Conservation (phyloP, 257 asterid species). For the Solanum medicagineum region DNA sequence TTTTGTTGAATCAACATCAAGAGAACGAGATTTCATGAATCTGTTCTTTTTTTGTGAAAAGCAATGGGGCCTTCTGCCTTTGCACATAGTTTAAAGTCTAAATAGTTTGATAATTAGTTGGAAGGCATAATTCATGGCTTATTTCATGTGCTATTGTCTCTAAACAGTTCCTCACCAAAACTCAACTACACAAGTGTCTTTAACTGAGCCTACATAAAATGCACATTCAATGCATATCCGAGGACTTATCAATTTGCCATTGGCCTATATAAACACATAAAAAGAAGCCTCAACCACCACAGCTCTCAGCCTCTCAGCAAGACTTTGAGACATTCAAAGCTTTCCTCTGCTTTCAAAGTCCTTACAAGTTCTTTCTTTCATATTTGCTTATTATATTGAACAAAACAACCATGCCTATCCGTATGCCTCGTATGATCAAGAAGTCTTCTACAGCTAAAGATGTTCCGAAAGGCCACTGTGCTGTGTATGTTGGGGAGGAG, state of each 20-base stretch:
- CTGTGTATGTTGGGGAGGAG: slow-evolving; percentile 39
- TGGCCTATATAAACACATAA: neutral
- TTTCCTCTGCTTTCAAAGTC: neutral
- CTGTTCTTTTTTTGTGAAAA: neutral
- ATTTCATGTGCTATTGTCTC: neutral
- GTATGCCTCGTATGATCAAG: neutral
- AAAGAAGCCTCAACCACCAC: neutral
- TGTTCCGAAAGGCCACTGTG: slow-evolving; percentile 50
- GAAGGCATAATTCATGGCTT: neutral
- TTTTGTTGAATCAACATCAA: neutral
- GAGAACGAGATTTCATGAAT: neutral
- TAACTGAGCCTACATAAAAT: neutral
- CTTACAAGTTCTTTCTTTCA: neutral
- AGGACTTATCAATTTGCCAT: neutral
- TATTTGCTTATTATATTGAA: neutral
- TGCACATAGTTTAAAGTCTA: neutral
- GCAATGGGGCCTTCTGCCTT: neutral
- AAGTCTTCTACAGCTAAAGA: neutral
- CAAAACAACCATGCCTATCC: neutral
- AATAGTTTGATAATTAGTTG: neutral
- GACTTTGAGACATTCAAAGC: neutral
- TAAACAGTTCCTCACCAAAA: neutral
- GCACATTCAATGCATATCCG: neutral
- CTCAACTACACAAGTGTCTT: neutral
- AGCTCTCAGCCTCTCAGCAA: neutral